Evolutionary conservation across 352 stramenopile genomes (phyloP).

Genomic region (Phytopythium delawarense): DNA sequence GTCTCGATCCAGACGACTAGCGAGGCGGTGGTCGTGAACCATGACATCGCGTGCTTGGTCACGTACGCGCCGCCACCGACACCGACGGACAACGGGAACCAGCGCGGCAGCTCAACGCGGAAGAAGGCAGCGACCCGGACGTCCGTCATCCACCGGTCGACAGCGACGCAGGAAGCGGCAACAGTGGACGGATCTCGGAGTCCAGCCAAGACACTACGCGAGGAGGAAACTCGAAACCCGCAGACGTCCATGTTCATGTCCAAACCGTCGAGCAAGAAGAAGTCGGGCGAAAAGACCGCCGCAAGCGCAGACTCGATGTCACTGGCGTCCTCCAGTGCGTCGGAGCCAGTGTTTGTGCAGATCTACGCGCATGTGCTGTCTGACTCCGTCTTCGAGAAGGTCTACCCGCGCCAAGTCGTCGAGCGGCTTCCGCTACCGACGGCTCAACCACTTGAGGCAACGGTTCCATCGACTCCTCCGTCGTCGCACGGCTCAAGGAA

Average conservation of each 20-base stretch:
- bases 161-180: constrained; percentile 51
- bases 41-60: constrained; percentile 59
- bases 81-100: not conserved
- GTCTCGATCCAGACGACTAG: constrained; percentile 35
- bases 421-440: constrained; percentile 30
- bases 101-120: not conserved
- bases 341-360: constrained; percentile 35
- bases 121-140: constrained; percentile 13
- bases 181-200: constrained; percentile 17
- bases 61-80: constrained; percentile 7
- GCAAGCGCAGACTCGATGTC: no score
- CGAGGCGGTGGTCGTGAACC: constrained; percentile 58
- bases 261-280: constrained; percentile 1
- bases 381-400: constrained; percentile 38
- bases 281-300: not conserved
- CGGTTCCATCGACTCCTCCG: constrained; percentile 2
- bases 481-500: constrained; percentile 11
- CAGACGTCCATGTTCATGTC: not conserved
- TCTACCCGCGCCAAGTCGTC: constrained; percentile 32
- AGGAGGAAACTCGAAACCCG: not conserved
- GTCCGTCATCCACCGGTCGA: constrained; percentile 61
- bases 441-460: constrained; percentile 13
- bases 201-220: constrained; percentile 5
- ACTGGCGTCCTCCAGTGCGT: not conserved
- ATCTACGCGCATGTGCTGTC: constrained; percentile 62